These are phyloP conservation scores for Phytophthora litchii DNA, from an alignment of 352 stramenopile species.

Conservation along the genomic window DNA sequence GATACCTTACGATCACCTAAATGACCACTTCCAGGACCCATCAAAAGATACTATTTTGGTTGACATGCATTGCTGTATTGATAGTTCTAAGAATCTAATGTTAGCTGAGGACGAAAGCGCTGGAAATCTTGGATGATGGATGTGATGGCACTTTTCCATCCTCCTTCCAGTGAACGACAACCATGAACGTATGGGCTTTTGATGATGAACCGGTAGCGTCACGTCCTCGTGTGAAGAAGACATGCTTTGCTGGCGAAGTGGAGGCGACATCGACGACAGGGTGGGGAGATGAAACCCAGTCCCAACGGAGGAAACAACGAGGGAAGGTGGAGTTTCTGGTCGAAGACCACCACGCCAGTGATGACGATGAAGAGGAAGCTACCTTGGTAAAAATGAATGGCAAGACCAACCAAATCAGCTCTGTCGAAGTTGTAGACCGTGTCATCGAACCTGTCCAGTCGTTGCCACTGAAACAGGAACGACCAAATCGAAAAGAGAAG, in stretches of 20 bases:
- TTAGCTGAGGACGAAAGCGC: slow-evolving; percentile 5
- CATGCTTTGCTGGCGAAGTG: slow-evolving; percentile 17
- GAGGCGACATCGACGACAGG: slow-evolving; percentile 13
- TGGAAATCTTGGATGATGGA: not conserved
- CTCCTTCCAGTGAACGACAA: slow-evolving; percentile 7
- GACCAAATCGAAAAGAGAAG: slow-evolving; percentile 4
- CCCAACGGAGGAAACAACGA: slow-evolving; percentile 23
- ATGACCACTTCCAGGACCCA: slow-evolving; percentile 1
- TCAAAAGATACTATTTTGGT: slow-evolving; percentile 27
- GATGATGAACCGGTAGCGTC: slow-evolving; percentile 22
- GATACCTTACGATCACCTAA: slow-evolving; percentile 13
- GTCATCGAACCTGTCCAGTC: not conserved
- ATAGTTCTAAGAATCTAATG: slow-evolving; percentile 19
- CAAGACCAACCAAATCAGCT: slow-evolving; percentile 39
- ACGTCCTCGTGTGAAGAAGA: slow-evolving; percentile 18
- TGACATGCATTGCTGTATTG: slow-evolving; percentile 15
- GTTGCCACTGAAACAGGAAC: not conserved
- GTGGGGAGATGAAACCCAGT: slow-evolving; percentile 12
- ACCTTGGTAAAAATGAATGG: slow-evolving; percentile 9
- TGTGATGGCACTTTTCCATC: slow-evolving; percentile 18
- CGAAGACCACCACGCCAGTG: slow-evolving; percentile 24
- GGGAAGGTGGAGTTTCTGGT: slow-evolving; percentile 34
- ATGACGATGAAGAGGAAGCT: slow-evolving; percentile 14
- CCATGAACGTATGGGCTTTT: slow-evolving; percentile 34
- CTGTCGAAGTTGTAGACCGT: slow-evolving; percentile 28